Base-by-base conservation (phyloP, 1,284 basidiomycete species). In the Cutaneotrichosporon dermatis region DNA sequence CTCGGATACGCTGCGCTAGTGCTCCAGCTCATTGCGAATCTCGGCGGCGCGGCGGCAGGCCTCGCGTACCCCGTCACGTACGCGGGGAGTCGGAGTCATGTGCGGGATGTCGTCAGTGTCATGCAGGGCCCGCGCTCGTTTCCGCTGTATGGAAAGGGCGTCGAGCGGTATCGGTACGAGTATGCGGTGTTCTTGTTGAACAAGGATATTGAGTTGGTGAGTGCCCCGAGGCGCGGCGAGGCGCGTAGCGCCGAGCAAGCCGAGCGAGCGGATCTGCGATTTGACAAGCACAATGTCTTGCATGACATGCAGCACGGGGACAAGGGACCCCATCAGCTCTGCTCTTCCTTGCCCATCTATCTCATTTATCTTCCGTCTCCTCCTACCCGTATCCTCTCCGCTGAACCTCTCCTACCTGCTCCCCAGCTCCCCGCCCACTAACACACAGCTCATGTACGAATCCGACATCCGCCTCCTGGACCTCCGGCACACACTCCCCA, bases 181-280 rank as follows among this genome's bases (percentile, higher is more conserved):
- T 99, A 99, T 78, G 96, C 88, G 8, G 93, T 98, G 4, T 99
- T 96, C 74, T 79, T 99, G 51, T 81, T 99, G 42, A 99, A 99
- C 81, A 99, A 99, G 79, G 83, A 99, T 75, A 92, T 99, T 65
- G 95, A 99, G 79, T 82, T 92, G 83, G 92, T 93, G 67, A 68
- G 84, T 71, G 25, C 25, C 25, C 25, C 25, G 25, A 25, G 25
- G 25, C 25, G 25, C 25, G 25, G 25, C 25, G 25, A 25, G 25
- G 25, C 25, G 25, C 25, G 25, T 25, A 25, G 25, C 25, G 25
- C 25, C 25, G 25, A 25, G 25, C 25, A 25, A 25, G 25, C 25
- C 25, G 25, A 25, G 25, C 25, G 25, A 25, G 25, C 25, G 25
- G 25, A 25, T 25, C 25, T 25, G 25, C 25, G 25, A 25, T 25